Evolutionary conservation across 352 stramenopile genomes (phyloP).

Genomic region (Albugo candida): DNA sequence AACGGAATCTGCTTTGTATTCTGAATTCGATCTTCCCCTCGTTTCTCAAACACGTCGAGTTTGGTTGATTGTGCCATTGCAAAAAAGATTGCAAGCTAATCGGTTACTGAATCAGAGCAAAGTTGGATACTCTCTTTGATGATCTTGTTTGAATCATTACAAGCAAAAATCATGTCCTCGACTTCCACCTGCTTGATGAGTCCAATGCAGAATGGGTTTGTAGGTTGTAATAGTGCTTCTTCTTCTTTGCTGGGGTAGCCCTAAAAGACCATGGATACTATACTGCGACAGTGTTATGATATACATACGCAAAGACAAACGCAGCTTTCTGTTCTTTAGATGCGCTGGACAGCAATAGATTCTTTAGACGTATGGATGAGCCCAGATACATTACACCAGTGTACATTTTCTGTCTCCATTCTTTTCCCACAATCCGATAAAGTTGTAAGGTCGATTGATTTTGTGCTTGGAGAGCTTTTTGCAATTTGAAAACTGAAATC

Average conservation of each 20-base stretch:
- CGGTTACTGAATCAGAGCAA: conserved; percentile 32
- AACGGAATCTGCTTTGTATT: conserved; percentile 75
- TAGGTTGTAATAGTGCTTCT: conserved; percentile 19
- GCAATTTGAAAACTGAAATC: conserved; percentile 47
- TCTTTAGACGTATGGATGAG: conserved; percentile 12
- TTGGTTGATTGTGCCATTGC: conserved; percentile 81
- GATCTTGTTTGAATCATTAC: conserved; percentile 24
- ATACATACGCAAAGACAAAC: conserved; percentile 44
- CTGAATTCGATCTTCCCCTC: conserved; percentile 63
- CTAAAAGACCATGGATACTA: conserved; percentile 54
- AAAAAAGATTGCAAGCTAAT: conserved; percentile 84
- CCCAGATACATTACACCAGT: conserved; percentile 32
- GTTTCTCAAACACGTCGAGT: conserved; percentile 82
- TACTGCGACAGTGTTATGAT: conserved; percentile 11
- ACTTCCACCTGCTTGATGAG: conserved; percentile 26
- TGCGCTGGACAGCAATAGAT: background rate
- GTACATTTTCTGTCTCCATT: conserved; percentile 51
- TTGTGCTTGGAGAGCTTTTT: conserved; percentile 35
- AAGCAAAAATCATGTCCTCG: conserved; percentile 46
- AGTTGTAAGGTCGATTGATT: background rate
- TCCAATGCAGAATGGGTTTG: conserved; percentile 25
- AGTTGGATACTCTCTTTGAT: conserved; percentile 71
- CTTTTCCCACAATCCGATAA: conserved; percentile 1
- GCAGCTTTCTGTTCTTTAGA: conserved; percentile 22
- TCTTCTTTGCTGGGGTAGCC: conserved; percentile 38